These are phyloP conservation scores for Mucor irregularis DNA, from an alignment of 371 early-diverging fungal species.

Conservation along the genomic window DNA sequence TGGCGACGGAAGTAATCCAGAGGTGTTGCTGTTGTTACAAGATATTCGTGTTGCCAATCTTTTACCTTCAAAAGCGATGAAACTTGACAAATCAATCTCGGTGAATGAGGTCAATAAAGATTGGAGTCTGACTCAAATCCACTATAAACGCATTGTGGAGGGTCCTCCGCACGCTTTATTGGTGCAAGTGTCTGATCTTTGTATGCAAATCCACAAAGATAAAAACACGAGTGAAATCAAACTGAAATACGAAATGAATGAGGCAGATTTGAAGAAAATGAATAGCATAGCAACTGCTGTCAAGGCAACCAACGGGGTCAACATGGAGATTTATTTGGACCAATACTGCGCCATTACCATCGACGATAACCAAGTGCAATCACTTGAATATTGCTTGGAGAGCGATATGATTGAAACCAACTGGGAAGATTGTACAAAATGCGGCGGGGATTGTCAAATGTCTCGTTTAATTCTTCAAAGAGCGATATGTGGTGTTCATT, in stretches of 20 bases:
- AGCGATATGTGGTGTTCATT: conserved; percentile 37
- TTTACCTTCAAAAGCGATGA: conserved; percentile 18
- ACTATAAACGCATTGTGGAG: conserved; percentile 37
- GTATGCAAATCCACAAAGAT: conserved; percentile 26
- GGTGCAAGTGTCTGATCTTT: conserved; percentile 38
- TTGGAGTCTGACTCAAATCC: conserved; percentile 28
- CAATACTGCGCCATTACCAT: conserved; percentile 45
- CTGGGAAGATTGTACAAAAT: conserved; percentile 23
- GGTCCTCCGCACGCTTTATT: conserved; percentile 36
- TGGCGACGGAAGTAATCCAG: conserved; percentile 30
- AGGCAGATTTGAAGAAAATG: conserved; percentile 32
- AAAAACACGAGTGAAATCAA: neutral
- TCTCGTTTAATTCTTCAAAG: conserved; percentile 27
- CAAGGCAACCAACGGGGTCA: conserved; percentile 17
- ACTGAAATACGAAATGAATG: conserved; percentile 23
- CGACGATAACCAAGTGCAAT: conserved; percentile 34
- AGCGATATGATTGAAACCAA: conserved; percentile 7
- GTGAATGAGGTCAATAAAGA: conserved; percentile 1
- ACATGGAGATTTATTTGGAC: conserved; percentile 28
- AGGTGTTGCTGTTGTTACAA: conserved; percentile 41
- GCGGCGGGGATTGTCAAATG: conserved; percentile 12
- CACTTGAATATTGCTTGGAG: conserved; percentile 15
- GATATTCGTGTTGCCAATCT: conserved; percentile 41
- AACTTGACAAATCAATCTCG: neutral
- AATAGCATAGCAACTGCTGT: conserved; percentile 30